Conservation (phyloP, 257 asterid species). For the Cordia subcordata region DNA sequence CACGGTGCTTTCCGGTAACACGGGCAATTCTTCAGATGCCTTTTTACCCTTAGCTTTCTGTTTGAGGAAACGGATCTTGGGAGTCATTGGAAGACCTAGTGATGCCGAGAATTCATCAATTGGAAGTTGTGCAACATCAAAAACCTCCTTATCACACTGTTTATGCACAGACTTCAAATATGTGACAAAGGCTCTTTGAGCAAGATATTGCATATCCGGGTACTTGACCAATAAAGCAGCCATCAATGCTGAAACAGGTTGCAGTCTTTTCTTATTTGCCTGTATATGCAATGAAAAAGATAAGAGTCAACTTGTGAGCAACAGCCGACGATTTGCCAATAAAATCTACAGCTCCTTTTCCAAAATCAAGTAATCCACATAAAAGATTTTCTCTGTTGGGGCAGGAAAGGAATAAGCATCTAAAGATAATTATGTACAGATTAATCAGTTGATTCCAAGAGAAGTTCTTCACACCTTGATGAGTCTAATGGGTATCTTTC, state of each 20-base stretch:
- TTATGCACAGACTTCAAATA: conserved; percentile 77
- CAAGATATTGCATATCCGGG: conserved; percentile 67
- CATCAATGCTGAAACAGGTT: conserved; percentile 73
- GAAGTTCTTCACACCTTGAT: conserved; percentile 47
- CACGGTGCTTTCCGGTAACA: conserved; percentile 35
- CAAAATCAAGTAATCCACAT: too few species aligned
- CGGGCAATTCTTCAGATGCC: conserved; percentile 40
- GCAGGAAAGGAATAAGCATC: too few species aligned
- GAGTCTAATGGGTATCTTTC: conserved; percentile 62
- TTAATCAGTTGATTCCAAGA: neutral
- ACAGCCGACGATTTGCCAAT: neutral
- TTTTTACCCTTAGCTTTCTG: conserved; percentile 61
- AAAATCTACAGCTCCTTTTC: neutral
- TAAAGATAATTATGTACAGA: too few species aligned
- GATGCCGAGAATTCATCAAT: conserved; percentile 81
- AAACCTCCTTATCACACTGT: conserved; percentile 79
- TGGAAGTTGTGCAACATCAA: conserved; percentile 72
- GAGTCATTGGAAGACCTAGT: conserved; percentile 95
- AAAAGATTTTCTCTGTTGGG: too few species aligned
- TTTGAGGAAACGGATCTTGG: conserved; percentile 74
- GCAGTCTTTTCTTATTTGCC: conserved; percentile 72
- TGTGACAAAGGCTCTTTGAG: conserved; percentile 84
- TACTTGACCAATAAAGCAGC: conserved; percentile 79
- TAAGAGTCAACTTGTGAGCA: conserved; percentile 6
- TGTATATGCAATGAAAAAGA: conserved; percentile 21